These are phyloP conservation scores for Fraxinus platypoda DNA, from an alignment of 305 asterid species.

Conservation along the genomic window DNA sequence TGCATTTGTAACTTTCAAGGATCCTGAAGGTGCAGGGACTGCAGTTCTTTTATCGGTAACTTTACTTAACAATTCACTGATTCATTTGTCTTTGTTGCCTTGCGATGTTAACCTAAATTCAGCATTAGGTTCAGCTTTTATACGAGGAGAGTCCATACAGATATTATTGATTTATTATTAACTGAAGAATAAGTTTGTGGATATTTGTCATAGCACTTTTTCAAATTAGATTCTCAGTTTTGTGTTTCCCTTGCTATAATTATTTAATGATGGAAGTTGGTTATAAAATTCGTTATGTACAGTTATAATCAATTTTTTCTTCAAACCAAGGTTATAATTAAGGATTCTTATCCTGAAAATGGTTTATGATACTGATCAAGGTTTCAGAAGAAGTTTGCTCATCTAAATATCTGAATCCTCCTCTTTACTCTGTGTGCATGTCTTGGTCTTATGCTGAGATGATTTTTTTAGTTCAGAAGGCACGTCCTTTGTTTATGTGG, in stretches of 20 bases:
- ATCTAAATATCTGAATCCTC: neutral
- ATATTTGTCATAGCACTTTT: neutral
- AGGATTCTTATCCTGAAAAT: neutral
- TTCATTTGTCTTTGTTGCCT: neutral
- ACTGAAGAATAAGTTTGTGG: neutral
- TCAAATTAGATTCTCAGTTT: neutral
- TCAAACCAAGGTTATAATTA: neutral
- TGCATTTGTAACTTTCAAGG: slow-evolving; percentile 75
- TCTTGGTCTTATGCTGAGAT: neutral
- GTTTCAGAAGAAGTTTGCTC: neutral
- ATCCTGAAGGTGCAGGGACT: slow-evolving; percentile 70
- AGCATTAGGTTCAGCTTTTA: slow-evolving; percentile 4
- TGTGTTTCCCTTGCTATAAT: neutral
- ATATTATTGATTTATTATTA: slow-evolving; percentile 3
- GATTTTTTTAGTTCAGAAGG: neutral
- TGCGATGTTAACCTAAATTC: neutral
- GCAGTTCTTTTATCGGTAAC: slow-evolving; percentile 78
- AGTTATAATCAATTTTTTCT: neutral
- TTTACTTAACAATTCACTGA: slow-evolving; percentile 14
- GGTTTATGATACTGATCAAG: neutral
- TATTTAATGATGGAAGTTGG: neutral
- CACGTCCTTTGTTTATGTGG: neutral
- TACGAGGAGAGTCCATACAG: neutral
- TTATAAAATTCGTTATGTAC: neutral
- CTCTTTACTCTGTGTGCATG: neutral